Base-by-base conservation (phyloP, 1,139 yeast species). In the Kurtzmaniella quercitrusa region DNA sequence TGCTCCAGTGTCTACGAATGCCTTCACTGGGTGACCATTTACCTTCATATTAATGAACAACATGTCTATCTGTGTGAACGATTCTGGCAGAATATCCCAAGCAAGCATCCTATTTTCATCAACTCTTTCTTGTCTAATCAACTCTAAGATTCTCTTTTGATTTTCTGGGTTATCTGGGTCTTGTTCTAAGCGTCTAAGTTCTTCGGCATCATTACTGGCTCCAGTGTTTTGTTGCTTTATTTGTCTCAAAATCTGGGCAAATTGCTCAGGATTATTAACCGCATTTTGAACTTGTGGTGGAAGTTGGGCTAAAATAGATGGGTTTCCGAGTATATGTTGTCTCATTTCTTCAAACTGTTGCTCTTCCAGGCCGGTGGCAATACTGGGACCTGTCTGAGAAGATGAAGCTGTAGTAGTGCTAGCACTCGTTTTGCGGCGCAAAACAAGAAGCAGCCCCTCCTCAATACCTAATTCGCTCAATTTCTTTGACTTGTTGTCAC, bases 1-100 rank as follows among this genome's bases (percentile, higher is more conserved):
- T 0, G 99, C 98, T 2, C 99, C 98, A 0, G 97, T 82, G 59
- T 93, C 99, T 9, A 93, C 95, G 68, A 93, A 88, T 0, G 98
- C 98, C 59, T 88, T 88, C 7, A 89, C 86, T 19, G 82, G 80
- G 40, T 76, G 74, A 0, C 94, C 93, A 55, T 91, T 89, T 20
- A 93, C 84, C 47, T 79, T 81, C 42, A 89, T 74, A 44, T 83
- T 74, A 16, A 93, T 80, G 63, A 83, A 91, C 41, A 93, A 72
- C 96, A 94, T 89, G 35, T 79, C 78, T 3, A 93, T 94, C 1
- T 76, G 65, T 0, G 91, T 83, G 61, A 93, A 93, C 35, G 88
- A 77, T 60, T 93, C 98, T 0, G 99, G 98, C 8, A 91, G 81
- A 44, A 84, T 82, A 48, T 91, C 97, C 60, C 83, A 73, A 0